phyloP scores from a whole-genome alignment of 345 rosid genomes.

The Cardiospermum halicacabum region DNA sequence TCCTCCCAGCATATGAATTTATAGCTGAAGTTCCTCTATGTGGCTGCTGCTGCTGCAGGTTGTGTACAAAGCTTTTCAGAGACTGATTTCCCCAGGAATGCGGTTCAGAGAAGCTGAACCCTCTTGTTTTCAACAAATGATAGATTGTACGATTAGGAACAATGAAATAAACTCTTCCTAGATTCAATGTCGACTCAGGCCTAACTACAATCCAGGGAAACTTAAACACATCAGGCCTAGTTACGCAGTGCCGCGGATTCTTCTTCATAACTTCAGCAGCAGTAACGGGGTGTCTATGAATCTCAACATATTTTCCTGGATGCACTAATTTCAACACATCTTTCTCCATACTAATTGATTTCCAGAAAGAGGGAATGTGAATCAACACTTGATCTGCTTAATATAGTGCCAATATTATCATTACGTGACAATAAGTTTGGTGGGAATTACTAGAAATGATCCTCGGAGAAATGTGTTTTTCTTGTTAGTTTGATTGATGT shows the following conservation, averaged over 20 bases:
- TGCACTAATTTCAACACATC: conserved; percentile 35
- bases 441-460: conserved; percentile 7
- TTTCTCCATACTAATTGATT: background rate
- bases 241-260: conserved; percentile 47
- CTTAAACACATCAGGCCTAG: conserved; percentile 40
- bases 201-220: conserved; percentile 48
- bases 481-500: conserved; percentile 4
- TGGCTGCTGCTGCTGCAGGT: no score
- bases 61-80: background rate
- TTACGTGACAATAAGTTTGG: conserved; percentile 1
- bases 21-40: background rate
- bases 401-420: background rate
- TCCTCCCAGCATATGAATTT: conserved; percentile 16
- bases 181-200: conserved; percentile 28
- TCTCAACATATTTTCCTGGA: conserved; percentile 37
- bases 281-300: conserved; percentile 25
- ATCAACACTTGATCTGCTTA: background rate
- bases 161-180: conserved; percentile 39
- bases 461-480: conserved; percentile 10
- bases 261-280: conserved; percentile 39
- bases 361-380: conserved; percentile 7
- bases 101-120: background rate
- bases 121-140: conserved; percentile 28
- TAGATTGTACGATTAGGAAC: conserved; percentile 37
- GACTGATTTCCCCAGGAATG: conserved; percentile 9